A percentile compares a stretch with the other conserved stretches of the same genome.
Evolutionary conservation across 441 rosid genomes (phyloP).

Genomic region (Breynia disticha): DNA sequence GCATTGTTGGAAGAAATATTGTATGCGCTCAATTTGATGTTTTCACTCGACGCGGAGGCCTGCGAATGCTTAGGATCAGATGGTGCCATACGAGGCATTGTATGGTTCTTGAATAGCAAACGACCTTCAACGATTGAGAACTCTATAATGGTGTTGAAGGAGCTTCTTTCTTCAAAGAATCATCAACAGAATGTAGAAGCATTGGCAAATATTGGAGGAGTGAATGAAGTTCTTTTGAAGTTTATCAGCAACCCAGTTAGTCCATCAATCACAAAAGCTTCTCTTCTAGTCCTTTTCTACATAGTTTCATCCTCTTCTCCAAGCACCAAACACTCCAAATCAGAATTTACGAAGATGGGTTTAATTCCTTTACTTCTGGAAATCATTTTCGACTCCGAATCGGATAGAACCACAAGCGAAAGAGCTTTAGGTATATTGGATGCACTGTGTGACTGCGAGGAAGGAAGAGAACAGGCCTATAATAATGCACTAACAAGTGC

Average conservation of each 20-base stretch:
- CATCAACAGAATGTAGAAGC: constrained; percentile 6
- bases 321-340: constrained; percentile 4
- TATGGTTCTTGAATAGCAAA: constrained; percentile 18
- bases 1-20: constrained; percentile 25
- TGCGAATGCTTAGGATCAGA: constrained; percentile 16
- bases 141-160: constrained; percentile 23
- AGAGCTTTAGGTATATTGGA: constrained; percentile 29
- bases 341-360: constrained; percentile 25
- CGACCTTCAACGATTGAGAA: constrained; percentile 20
- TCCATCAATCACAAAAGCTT: constrained; percentile 28
- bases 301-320: constrained; percentile 12
- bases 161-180: constrained; percentile 20
- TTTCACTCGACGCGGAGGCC: constrained; percentile 26
- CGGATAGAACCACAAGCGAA: constrained; percentile 22
- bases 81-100: constrained; percentile 24
- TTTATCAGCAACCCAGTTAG: constrained; percentile 27
- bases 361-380: constrained; percentile 25
- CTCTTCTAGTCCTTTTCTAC: constrained; percentile 28
- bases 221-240: constrained; percentile 14
- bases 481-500: constrained; percentile 30
- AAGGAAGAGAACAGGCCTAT: constrained; percentile 30
- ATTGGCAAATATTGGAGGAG: constrained; percentile 19
- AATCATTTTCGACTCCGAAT: constrained; percentile 22
- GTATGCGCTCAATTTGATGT: constrained; percentile 23
- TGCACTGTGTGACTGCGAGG: constrained; percentile 24